Evolutionary conservation across 2,329 filamentous ascomycete species (phyloP).

Genomic region (Salinomyces thailandicus): DNA sequence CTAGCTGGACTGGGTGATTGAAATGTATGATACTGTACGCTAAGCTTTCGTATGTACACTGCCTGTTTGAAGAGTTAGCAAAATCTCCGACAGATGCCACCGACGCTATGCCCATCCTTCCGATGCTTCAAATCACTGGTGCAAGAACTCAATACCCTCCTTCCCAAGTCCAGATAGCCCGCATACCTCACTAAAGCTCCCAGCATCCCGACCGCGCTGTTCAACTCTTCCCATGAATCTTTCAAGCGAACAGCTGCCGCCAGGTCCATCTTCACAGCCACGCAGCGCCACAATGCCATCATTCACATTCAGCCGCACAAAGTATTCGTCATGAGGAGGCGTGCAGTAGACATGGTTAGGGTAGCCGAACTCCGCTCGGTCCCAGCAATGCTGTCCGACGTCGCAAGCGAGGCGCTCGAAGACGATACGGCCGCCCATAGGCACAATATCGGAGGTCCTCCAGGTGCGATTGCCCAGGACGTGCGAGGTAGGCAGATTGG

Average conservation of each 20-base stretch:
- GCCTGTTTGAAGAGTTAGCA: too few species aligned
- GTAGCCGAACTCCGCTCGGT: constrained; percentile 17
- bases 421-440: constrained; percentile 48
- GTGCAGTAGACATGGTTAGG: constrained; percentile 23
- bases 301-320: constrained; percentile 47
- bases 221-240: constrained; percentile 35
- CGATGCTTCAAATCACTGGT: too few species aligned
- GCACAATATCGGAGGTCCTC: constrained; percentile 45
- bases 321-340: constrained; percentile 21
- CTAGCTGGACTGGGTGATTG: too few species aligned
- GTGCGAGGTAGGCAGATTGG: constrained; percentile 38
- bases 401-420: constrained; percentile 44
- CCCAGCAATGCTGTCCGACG: constrained; percentile 13
- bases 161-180: constrained; percentile 33
- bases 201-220: constrained; percentile 33
- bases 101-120: too few species aligned
- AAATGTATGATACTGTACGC: too few species aligned
- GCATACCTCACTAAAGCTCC: constrained; percentile 41
- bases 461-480: constrained; percentile 38
- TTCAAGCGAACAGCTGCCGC: constrained; percentile 37
- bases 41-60: too few species aligned
- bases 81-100: too few species aligned
- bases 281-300: constrained; percentile 44
- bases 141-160: constrained; percentile 39
- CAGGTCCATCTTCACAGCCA: constrained; percentile 38